Base-by-base conservation (phyloP, 495 filamentous ascomycete species). In the Pyrenopolyporus hunteri region DNA sequence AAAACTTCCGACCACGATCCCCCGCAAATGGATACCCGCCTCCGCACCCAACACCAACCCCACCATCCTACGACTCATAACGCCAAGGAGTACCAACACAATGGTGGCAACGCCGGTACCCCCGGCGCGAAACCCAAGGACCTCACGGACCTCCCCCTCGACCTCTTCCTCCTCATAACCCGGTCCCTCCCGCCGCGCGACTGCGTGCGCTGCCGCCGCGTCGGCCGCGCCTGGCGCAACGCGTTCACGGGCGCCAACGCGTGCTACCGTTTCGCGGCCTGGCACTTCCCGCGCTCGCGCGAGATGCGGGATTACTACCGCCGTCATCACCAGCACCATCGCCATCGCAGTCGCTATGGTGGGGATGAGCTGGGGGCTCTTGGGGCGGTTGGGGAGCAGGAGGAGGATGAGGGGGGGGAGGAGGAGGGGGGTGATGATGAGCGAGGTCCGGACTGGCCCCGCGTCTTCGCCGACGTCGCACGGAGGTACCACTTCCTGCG, bases 401-500 rank as follows among this genome's bases (percentile, higher is more conserved):
- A 29, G 5, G 26, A 29, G 5, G 26, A 29, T 9, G 26, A 29
- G 5, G 26, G 9, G 5, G 26, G 9, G 5, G 26, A 29, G 5
- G 26, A 70, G 16, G 64, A 71, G 23, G 57, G 64, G 1, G 60
- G 54, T 5, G 62, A 46, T 19, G 6, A 44, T 22, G 9, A 47
- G 45, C 23, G 60, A 59, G 29, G 23, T 20, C 48, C 44, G 33
- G 51, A 73, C 14, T 84, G 80, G 77, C 67, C 78, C 13, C 44
- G 40, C 11, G 63, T 78, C 6, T 87, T 87, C 47, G 78, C 83
- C 43, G 64, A 70, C 20, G 80, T 88, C 8, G 78, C 82, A 8
- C 71, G 80, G 32, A 76, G 87, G 42, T 89, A 88, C 69, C 68
- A 80, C 66, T 67, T 82, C 63, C 76, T 89, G 10, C 69, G 72